Conservation (phyloP, 2,329 filamentous ascomycete species). For the Alternaria sp. region DNA sequence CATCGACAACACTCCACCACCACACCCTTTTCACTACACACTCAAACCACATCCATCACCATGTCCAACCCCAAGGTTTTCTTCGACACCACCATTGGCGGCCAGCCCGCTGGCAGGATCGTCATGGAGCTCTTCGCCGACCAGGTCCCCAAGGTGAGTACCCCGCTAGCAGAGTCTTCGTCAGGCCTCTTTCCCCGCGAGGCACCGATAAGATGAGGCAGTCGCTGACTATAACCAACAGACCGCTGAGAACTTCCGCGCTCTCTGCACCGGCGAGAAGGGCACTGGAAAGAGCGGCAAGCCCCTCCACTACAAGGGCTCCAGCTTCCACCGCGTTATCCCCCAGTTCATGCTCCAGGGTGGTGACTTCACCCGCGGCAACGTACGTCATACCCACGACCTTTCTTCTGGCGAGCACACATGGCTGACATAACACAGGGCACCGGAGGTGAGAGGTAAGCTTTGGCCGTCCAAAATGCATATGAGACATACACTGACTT, state of each 20-base stretch:
- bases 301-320: conserved; percentile 89
- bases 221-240: conserved; percentile 46
- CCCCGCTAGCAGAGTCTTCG: conserved; percentile 30
- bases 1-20: conserved; percentile 19
- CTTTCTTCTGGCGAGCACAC: not conserved
- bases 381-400: conserved; percentile 65
- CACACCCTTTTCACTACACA: conserved; percentile 6
- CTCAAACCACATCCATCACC: conserved; percentile 25
- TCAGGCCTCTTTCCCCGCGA: not conserved
- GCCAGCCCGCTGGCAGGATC: conserved; percentile 74
- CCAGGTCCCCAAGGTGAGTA: conserved; percentile 70
- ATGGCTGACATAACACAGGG: conserved; percentile 25
- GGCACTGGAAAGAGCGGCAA: conserved; percentile 81
- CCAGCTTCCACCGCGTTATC: conserved; percentile 92
- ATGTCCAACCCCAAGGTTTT: conserved; percentile 72
- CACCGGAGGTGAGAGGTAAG: conserved; percentile 75
- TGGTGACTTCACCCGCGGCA: conserved; percentile 92
- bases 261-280: conserved; percentile 93
- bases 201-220: not conserved
- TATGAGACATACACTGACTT: not conserved
- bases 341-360: conserved; percentile 99
- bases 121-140: conserved; percentile 73
- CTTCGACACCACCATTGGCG: conserved; percentile 88
- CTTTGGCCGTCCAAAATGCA: not conserved
- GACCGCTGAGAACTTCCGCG: conserved; percentile 94